Percentiles rank a stretch among this genome's conserved stretches.
phyloP scores from a whole-genome alignment of 106 monocot genomes.

The Narthecium ossifragum region DNA sequence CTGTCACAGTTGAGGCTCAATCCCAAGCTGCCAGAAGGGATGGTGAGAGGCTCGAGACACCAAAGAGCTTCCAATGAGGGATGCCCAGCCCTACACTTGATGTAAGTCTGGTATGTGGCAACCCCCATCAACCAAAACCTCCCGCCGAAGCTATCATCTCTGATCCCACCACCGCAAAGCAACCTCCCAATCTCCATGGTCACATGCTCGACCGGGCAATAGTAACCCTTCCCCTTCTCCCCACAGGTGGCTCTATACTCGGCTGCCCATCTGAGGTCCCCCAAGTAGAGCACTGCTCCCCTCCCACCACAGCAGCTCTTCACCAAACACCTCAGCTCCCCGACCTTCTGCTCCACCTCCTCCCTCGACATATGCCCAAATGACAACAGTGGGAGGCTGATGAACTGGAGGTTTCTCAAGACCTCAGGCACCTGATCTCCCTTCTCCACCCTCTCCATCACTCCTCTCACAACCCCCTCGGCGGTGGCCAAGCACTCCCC shows the following conservation, averaged over 20 bases:
- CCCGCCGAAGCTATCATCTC: neutral
- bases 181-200: slow-evolving; percentile 78
- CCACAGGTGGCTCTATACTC: slow-evolving; percentile 35
- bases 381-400: slow-evolving; percentile 58
- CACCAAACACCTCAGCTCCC: slow-evolving; percentile 59
- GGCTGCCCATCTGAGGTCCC: slow-evolving; percentile 78
- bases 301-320: slow-evolving; percentile 52
- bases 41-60: slow-evolving; percentile 43
- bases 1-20: slow-evolving; percentile 51
- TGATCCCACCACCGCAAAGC: slow-evolving; percentile 11
- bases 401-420: slow-evolving; percentile 49
- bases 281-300: slow-evolving; percentile 71
- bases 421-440: slow-evolving; percentile 40
- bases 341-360: slow-evolving; percentile 80
- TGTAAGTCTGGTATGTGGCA: slow-evolving; percentile 54
- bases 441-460: slow-evolving; percentile 63
- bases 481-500: slow-evolving; percentile 59
- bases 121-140: slow-evolving; percentile 67
- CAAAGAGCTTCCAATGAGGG: slow-evolving; percentile 60
- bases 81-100: slow-evolving; percentile 49
- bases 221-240: slow-evolving; percentile 27
- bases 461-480: slow-evolving; percentile 51
- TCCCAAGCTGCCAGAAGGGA: slow-evolving; percentile 48
- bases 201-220: slow-evolving; percentile 83
- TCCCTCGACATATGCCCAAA: slow-evolving; percentile 47